phyloP scores from a whole-genome alignment of 2,329 filamentous ascomycete species.

The Lasiodiplodia sp. region DNA sequence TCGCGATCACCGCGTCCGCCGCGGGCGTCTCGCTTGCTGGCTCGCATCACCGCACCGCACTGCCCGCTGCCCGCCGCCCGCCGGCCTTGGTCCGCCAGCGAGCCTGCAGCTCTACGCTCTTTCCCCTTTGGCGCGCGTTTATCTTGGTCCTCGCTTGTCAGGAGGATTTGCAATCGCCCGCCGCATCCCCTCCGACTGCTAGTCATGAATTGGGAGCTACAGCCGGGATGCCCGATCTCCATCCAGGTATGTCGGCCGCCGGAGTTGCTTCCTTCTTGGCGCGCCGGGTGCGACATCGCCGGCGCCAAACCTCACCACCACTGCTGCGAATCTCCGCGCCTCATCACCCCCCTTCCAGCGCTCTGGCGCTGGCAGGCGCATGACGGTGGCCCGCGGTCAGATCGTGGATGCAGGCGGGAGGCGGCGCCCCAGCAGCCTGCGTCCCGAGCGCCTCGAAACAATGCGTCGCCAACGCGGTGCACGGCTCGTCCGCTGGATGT shows the following conservation, averaged over 20 bases:
- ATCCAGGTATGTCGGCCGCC: constrained; percentile 26
- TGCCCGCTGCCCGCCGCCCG: constrained; percentile 15
- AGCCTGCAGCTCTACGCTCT: constrained; percentile 2
- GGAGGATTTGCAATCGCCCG: constrained; percentile 28
- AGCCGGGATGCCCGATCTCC: constrained; percentile 27
- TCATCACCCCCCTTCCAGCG: background rate
- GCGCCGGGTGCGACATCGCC: constrained; percentile 22
- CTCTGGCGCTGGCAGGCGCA: constrained; percentile 8
- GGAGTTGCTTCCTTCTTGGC: constrained; percentile 18
- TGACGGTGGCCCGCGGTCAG: constrained; percentile 14
- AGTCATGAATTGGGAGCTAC: constrained; percentile 25
- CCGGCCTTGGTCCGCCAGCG: background rate
- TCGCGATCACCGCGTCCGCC: constrained; percentile 20
- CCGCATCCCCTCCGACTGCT: constrained; percentile 18
- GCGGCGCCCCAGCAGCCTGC: constrained; percentile 28
- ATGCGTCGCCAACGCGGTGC: constrained; percentile 12
- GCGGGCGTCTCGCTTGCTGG: constrained; percentile 22
- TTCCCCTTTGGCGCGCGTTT: constrained; percentile 27
- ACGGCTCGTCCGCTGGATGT: constrained; percentile 23
- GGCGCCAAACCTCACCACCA: constrained; percentile 19
- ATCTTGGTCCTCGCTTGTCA: constrained; percentile 27
- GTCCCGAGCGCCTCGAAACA: constrained; percentile 25
- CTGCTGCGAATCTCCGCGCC: background rate
- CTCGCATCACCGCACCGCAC: constrained; percentile 17
- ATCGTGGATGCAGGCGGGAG: constrained; percentile 25